phyloP scores from a whole-genome alignment of 1,284 basidiomycete genomes.

The Sanghuangporus sanghuang region DNA sequence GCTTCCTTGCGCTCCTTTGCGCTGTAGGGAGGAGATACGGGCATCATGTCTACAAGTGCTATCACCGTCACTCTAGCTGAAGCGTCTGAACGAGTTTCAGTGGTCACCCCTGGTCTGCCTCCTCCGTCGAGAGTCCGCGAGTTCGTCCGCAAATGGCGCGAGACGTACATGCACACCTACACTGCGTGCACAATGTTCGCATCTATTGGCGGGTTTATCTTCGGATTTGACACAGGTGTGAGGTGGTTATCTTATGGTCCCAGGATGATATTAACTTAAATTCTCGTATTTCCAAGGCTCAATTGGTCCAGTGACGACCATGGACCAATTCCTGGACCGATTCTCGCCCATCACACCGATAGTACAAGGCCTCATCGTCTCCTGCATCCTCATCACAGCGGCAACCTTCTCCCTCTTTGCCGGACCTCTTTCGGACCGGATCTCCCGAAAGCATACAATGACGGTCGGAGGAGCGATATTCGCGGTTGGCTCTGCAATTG shows the following conservation, averaged over 20 bases:
- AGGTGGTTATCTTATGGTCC: neutral
- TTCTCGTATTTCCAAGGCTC: constrained; percentile 27
- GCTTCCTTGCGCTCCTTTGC: too few species aligned
- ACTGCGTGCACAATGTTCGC: constrained; percentile 28
- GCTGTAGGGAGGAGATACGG: too few species aligned
- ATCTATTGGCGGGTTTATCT: constrained; percentile 33
- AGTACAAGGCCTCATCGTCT: constrained; percentile 39
- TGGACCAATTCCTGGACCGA: constrained; percentile 36
- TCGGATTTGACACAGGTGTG: constrained; percentile 35
- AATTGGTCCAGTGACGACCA: constrained; percentile 41
- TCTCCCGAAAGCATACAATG: constrained; percentile 44
- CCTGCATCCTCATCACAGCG: constrained; percentile 43
- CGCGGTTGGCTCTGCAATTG: constrained; percentile 33
- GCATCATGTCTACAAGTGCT: neutral
- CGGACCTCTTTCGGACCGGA: constrained; percentile 41
- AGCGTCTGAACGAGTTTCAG: neutral
- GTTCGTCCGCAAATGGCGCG: neutral
- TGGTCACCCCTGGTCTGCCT: neutral
- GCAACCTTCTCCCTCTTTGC: constrained; percentile 38
- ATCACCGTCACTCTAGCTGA: neutral
- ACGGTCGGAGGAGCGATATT: constrained; percentile 38
- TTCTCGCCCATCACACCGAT: constrained; percentile 33
- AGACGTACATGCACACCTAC: constrained; percentile 5
- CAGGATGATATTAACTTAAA: neutral
- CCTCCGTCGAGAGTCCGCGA: neutral